Conservation (phyloP, 129 eudicot species). For the Flaveria brownii region DNA sequence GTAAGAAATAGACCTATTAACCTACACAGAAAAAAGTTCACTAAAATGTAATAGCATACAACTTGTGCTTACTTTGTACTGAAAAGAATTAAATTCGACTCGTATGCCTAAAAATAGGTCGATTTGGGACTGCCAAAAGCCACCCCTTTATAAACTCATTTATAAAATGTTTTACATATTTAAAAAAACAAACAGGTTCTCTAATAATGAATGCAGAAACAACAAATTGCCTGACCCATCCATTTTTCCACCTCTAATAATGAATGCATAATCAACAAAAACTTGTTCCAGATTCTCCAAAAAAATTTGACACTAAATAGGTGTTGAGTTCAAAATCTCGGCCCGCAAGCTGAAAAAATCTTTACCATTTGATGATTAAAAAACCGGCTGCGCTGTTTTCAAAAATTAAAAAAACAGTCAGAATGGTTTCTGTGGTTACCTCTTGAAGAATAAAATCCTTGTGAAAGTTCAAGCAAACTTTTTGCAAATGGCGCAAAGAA, state of each 20-base stretch:
- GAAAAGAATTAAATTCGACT: too few relatives aligned
- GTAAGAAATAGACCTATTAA: constrained; percentile 58
- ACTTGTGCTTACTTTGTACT: too few relatives aligned
- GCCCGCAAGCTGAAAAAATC: neutral
- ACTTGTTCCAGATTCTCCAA: neutral
- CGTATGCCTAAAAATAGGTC: too few relatives aligned
- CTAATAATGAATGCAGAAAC: too few relatives aligned
- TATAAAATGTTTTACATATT: neutral
- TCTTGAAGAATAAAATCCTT: constrained; percentile 74
- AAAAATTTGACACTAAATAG: neutral
- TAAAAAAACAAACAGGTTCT: too few relatives aligned
- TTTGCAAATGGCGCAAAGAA: constrained; percentile 53
- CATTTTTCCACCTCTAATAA: neutral
- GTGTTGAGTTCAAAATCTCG: neutral
- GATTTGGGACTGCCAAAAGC: too few relatives aligned
- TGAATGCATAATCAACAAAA: neutral
- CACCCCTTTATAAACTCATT: neutral
- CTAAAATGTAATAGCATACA: neutral
- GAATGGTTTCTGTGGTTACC: constrained; percentile 45
- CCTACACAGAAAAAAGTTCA: constrained; percentile 41
- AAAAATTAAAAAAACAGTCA: neutral
- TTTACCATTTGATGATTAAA: neutral
- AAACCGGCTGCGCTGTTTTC: neutral
- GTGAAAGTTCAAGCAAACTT: constrained; percentile 66
- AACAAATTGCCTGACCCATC: neutral